Conservation (phyloP, 108 stramenopile genomes). For the Cyclotella choctawhatcheeana region DNA sequence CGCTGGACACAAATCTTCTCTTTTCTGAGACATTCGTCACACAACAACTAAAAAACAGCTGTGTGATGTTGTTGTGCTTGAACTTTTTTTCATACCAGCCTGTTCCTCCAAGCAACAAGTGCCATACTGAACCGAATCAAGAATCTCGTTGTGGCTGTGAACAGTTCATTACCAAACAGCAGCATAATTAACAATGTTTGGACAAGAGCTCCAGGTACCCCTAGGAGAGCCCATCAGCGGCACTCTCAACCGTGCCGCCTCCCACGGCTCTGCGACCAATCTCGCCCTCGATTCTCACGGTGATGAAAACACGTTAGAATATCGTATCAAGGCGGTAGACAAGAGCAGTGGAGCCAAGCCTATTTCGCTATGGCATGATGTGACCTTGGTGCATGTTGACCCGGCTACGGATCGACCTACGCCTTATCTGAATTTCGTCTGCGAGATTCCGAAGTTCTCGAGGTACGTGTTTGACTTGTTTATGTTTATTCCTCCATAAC, state of each 20-base stretch:
- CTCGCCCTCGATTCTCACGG: slow-evolving; percentile 63
- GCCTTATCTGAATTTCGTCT: slow-evolving; percentile 90
- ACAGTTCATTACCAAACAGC: too few relatives aligned
- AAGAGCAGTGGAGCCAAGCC: slow-evolving; percentile 56
- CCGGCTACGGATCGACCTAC: slow-evolving; percentile 71
- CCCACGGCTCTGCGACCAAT: slow-evolving; percentile 64
- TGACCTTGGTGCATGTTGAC: slow-evolving; percentile 77
- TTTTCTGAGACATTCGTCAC: too few relatives aligned
- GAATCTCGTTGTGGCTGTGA: too few relatives aligned
- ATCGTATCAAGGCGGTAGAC: slow-evolving; percentile 79
- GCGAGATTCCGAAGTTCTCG: slow-evolving; percentile 97
- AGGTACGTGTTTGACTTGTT: too few relatives aligned
- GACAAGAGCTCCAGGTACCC: slow-evolving; percentile 41
- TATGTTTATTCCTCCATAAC: too few relatives aligned
- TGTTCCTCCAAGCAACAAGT: not conserved
- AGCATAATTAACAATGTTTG: slow-evolving; percentile 20
- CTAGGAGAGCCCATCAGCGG: slow-evolving; percentile 39
- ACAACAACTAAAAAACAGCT: too few relatives aligned
- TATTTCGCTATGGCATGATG: slow-evolving; percentile 92
- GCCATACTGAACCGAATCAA: too few relatives aligned
- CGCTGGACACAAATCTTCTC: not conserved
- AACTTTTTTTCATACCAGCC: not conserved
- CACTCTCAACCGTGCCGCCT: slow-evolving; percentile 8
- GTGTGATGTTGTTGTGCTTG: not conserved
- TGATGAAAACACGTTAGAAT: slow-evolving; percentile 77